Percentiles rank a stretch among this genome's conserved stretches.
Conservation (phyloP, 768 basidiomycete species). For the Amanita exitialis region DNA sequence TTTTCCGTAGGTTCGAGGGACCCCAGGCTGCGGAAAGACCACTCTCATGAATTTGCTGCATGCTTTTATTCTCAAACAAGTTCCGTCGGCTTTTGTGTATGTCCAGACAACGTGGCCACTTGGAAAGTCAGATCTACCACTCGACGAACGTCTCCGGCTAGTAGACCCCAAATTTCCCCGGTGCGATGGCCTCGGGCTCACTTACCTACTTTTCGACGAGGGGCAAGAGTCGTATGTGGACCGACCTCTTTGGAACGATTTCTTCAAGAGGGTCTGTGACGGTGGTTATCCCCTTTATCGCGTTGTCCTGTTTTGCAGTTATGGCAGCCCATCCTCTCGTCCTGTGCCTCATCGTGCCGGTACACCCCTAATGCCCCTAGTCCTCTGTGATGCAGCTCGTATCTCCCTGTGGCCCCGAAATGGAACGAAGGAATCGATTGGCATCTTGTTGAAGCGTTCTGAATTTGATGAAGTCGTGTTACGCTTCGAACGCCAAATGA, state of each 20-base stretch:
- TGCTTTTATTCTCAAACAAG: slow-evolving; percentile 4
- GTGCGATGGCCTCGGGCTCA: not conserved
- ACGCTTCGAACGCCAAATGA: too few species aligned
- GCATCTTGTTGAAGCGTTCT: not conserved
- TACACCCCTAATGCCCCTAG: not conserved
- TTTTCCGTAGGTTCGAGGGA: slow-evolving; percentile 7
- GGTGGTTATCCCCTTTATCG: not conserved
- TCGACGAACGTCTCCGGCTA: not conserved
- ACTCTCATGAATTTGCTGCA: not conserved
- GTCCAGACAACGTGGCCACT: not conserved
- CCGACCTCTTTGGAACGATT: not conserved
- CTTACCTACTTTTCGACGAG: too few species aligned
- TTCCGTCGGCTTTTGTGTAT: not conserved
- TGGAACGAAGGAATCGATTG: not conserved
- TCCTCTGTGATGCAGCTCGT: not conserved
- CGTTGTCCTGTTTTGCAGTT: not conserved
- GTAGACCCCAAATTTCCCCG: not conserved
- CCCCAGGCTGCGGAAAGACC: not conserved
- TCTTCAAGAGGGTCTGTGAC: not conserved
- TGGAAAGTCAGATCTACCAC: not conserved
- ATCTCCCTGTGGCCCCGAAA: not conserved
- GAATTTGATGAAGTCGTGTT: not conserved
- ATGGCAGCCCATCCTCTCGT: not conserved
- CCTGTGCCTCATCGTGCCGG: too few species aligned
- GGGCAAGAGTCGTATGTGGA: not conserved